phyloP scores from a whole-genome alignment of 306 rosid species.

The Fragaria ananassa region DNA sequence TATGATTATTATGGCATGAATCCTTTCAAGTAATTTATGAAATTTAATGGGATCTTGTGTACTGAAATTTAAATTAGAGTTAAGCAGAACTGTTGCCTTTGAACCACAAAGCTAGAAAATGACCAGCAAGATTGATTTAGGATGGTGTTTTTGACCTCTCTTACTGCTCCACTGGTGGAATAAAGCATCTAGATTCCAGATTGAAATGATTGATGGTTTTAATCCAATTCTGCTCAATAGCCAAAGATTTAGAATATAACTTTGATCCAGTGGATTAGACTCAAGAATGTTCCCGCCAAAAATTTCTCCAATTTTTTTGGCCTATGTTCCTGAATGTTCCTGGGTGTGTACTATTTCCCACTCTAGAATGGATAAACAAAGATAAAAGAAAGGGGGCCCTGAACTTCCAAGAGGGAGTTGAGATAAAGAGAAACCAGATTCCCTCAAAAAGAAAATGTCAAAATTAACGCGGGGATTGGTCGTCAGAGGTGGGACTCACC shows the following conservation, averaged over 20 bases:
- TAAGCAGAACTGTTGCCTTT: too few relatives aligned
- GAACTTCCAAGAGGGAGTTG: neutral
- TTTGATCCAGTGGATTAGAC: too few relatives aligned
- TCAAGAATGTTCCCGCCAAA: too few relatives aligned
- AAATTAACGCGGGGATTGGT: neutral
- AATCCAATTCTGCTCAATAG: neutral
- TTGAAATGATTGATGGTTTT: too few relatives aligned
- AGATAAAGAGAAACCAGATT: neutral
- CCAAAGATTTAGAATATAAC: too few relatives aligned
- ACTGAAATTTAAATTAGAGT: neutral
- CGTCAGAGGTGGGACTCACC: neutral
- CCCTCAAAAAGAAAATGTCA: neutral
- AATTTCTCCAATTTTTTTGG: neutral
- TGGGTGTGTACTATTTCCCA: too few relatives aligned
- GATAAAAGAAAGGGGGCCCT: neutral
- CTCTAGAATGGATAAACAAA: too few relatives aligned
- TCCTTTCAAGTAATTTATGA: neutral
- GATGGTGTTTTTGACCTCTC: too few relatives aligned
- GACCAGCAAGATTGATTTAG: neutral
- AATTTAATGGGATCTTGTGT: neutral
- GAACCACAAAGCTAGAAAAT: neutral
- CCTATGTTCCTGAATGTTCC: neutral
- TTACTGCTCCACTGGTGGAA: too few relatives aligned
- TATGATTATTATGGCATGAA: neutral
- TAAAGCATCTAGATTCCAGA: too few relatives aligned